Evolutionary conservation across 306 rosid genomes (phyloP), one percentile per base, ranked within the genome.

Genomic region (Herpetospermum pedunculosum): DNA sequence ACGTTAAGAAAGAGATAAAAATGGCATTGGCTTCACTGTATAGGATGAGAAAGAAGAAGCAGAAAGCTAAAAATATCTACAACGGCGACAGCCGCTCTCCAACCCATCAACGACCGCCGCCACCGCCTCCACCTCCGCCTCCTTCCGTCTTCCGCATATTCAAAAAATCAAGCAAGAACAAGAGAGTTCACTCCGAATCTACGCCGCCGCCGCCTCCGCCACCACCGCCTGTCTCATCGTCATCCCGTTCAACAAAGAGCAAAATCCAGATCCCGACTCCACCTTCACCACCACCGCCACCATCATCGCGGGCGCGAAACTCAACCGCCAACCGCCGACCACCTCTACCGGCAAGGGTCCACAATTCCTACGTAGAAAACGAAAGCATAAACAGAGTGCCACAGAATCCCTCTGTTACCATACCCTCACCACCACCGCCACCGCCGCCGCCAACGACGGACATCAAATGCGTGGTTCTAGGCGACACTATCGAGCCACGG

Each of bases 131-230:
- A 0, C 97, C 92, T 0, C 96, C 86, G 0, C 91, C 95, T 0
- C 78, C 92, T 3, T 94, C 99, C 0, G 82, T 89, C 10, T 87
- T 94, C 53, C 90, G 88, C 2, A 84, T 90, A 26, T 91, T 94
- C 75, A 80, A 86, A 65, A 94, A 89, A 57, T 84, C 91, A 9
- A 77, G 79, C 78, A 89, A 87, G 80, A 84, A 64, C 62, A 91
- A 85, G 85, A 85, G 85, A 81, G 78, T 88, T 26, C 90, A 91
- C 40, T 88, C 96, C 0, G 85, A 86, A 4, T 58, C 88, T 6
- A 8, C 75, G 1, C 76, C 87, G 4, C 82, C 87, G 2, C 71
- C 86, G 0, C 88, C 88, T 0, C 81, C 79, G 0, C 80, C 85
- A 0, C 80, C 83, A 0, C 82, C 87, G 0, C 46, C 81, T 41